Conservation (phyloP, 441 rosid genomes). For the Brassica balearica region DNA sequence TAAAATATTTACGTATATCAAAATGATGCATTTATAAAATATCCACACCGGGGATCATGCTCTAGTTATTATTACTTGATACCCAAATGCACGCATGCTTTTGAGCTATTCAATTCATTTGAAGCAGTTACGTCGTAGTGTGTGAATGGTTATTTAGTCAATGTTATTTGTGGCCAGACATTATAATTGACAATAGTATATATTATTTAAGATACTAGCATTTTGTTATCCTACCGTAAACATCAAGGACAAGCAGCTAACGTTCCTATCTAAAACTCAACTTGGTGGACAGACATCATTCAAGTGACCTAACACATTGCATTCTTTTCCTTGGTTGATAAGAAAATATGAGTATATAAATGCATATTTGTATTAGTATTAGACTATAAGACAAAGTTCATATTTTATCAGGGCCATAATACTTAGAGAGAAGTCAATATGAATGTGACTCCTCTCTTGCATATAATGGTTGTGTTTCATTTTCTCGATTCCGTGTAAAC, state of each 20-base stretch:
- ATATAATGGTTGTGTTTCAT: neutral
- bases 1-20: too few relatives aligned
- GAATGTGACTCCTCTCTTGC: constrained; percentile 31
- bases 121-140: too few relatives aligned
- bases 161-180: too few relatives aligned
- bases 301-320: constrained; percentile 41
- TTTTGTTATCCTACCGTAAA: constrained; percentile 17
- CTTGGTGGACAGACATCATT: constrained; percentile 31
- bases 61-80: too few relatives aligned
- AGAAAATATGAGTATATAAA: constrained; percentile 27
- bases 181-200: too few relatives aligned
- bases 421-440: constrained; percentile 28
- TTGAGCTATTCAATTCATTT: too few relatives aligned
- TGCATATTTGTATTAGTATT: neutral
- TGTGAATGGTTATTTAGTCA: too few relatives aligned
- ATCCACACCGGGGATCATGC: too few relatives aligned
- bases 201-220: too few relatives aligned
- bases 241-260: constrained; percentile 11
- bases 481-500: constrained; percentile 6
- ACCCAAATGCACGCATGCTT: too few relatives aligned
- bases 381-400: constrained; percentile 24
- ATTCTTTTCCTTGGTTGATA: constrained; percentile 43
- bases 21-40: too few relatives aligned
- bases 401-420: constrained; percentile 4
- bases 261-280: constrained; percentile 40